Evolutionary conservation across 441 rosid species (phyloP).

Genomic region (Populus hybrid): DNA sequence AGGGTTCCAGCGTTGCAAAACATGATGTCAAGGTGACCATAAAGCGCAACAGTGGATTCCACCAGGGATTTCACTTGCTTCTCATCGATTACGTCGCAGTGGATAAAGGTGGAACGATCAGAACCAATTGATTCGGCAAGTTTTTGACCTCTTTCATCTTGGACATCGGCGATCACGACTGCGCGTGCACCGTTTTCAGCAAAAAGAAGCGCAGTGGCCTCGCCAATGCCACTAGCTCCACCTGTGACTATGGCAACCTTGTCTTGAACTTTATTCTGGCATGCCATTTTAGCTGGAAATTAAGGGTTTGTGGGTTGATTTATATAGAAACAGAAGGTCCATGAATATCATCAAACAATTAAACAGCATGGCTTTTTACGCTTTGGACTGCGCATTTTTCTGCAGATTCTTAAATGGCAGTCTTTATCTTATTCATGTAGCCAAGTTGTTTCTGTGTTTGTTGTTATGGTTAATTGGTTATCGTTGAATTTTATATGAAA

Average conservation of each 20-base stretch:
- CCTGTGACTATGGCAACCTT: conserved; percentile 48
- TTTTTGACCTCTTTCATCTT: conserved; percentile 32
- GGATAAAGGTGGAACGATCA: conserved; percentile 23
- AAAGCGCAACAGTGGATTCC: conserved; percentile 23
- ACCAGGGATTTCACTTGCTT: conserved; percentile 34
- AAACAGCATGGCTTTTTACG: too few relatives aligned
- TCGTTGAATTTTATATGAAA: too few relatives aligned
- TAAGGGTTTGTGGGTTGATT: neutral
- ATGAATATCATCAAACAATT: too few relatives aligned
- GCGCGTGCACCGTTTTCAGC: conserved; percentile 29
- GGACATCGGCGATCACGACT: conserved; percentile 44
- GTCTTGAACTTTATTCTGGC: conserved; percentile 27
- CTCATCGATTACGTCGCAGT: conserved; percentile 41
- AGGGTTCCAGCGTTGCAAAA: conserved; percentile 44
- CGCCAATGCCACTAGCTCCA: conserved; percentile 47
- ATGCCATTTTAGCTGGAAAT: neutral
- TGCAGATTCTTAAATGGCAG: too few relatives aligned
- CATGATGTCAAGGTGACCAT: conserved; percentile 41
- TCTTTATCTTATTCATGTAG: too few relatives aligned
- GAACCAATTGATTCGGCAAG: conserved; percentile 37
- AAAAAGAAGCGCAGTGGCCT: conserved; percentile 38
- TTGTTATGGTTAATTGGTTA: too few relatives aligned
- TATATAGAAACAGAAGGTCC: too few relatives aligned
- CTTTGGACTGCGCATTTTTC: too few relatives aligned
- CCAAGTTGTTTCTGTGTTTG: too few relatives aligned